Base-by-base conservation (phyloP, 1,284 basidiomycete genomes). In the Anthracocystis panici-leucophaei region DNA sequence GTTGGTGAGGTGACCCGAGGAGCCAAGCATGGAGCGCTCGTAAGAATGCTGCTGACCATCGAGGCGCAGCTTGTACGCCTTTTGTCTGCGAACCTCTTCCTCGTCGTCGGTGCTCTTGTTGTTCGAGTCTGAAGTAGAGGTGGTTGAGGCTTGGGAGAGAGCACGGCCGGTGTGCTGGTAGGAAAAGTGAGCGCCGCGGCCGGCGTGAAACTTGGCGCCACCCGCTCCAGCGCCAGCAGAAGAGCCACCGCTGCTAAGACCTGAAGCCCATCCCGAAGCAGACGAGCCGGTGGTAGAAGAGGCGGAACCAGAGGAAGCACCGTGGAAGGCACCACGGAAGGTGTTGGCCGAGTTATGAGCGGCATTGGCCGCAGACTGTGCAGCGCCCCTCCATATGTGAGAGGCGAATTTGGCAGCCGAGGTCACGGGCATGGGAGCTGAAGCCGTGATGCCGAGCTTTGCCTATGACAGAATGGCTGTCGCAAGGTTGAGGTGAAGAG, bases 201-300 rank as follows among this genome's bases (percentile, higher is more conserved):
- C 80, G 29, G 80, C 80, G 33, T 80, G 79, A 45, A 65, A 82
- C 57, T 82, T 82, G 56, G 80, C 80, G 21, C 80, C 80, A 20
- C 80, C 80, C 11, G 73, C 70, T 14, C 80, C 80, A 7, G 79
- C 65, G 20, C 79, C 79, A 11, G 75, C 77, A 4, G 63, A 64
- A 27, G 65, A 73, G 31, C 69, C 75, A 21, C 75, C 73, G 42
- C 71, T 70, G 53, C 75, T 78, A 33, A 80, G 67, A 35, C 78
- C 78, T 5, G 71, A 63, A 18, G 77, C 65, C 74, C 74, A 80
- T 5, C 70, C 61, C 2, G 77, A 70, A n/a, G 78, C 60, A 25
- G 77, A 68, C 12, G 62, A 68, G 21, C 65, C 68, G n/a, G 70
- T 66, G 21, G 35, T 38, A 16, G 64, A 61, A 41, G 73, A 71